These are phyloP conservation scores for Suillus weaverae DNA, from an alignment of 768 basidiomycete genomes.

Conservation along the genomic window DNA sequence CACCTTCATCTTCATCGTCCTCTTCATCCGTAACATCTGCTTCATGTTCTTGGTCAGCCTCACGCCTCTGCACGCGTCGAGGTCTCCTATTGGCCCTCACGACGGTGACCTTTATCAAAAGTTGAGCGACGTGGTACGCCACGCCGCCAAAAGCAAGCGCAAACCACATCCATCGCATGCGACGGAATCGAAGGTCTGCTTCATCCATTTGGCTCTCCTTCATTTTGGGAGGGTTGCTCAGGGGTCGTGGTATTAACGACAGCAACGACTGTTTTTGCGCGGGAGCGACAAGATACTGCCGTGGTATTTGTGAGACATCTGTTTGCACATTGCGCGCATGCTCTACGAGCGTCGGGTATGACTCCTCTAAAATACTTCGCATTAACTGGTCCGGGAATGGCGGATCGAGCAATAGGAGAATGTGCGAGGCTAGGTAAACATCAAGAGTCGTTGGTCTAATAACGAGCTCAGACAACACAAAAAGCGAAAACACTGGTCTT, in stretches of 20 bases:
- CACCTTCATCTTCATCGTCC: constrained; percentile 16
- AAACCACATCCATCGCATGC: constrained; percentile 56
- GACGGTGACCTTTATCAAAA: constrained; percentile 8
- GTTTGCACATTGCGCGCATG: constrained; percentile 56
- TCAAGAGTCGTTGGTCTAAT: constrained; percentile 65
- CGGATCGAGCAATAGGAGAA: constrained; percentile 57
- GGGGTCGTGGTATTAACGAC: constrained; percentile 39
- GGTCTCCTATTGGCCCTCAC: neutral
- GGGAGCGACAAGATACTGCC: constrained; percentile 19
- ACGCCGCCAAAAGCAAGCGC: constrained; percentile 45
- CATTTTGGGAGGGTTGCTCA: constrained; percentile 15
- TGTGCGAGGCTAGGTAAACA: constrained; percentile 64
- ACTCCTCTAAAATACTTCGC: constrained; percentile 50
- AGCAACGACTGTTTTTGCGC: constrained; percentile 33
- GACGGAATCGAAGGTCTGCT: constrained; percentile 48
- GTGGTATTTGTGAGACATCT: constrained; percentile 29
- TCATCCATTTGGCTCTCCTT: constrained; percentile 22
- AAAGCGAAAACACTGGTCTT: neutral
- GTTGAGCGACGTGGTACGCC: constrained; percentile 36
- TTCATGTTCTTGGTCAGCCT: neutral
- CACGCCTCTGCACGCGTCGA: neutral
- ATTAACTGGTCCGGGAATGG: constrained; percentile 64
- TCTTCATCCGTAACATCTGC: constrained; percentile 3
- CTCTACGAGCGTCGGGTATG: constrained; percentile 55
- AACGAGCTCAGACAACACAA: neutral